Evolutionary conservation across 2,329 filamentous ascomycete genomes (phyloP), one percentile per base, ranked within the genome.

Genomic region (Verticillium zaregamsianum): DNA sequence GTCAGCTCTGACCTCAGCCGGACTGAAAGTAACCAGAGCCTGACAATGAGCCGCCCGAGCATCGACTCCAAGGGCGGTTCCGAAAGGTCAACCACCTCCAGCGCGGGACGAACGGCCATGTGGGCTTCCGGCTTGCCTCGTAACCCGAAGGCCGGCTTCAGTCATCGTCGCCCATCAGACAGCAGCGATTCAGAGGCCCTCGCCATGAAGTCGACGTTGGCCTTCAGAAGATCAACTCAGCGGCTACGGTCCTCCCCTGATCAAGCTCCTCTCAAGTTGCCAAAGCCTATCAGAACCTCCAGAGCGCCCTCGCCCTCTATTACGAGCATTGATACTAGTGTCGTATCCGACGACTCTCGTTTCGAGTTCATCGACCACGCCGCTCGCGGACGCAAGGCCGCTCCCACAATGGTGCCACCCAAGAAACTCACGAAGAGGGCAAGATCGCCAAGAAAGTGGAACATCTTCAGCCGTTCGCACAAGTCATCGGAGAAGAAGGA

Each of bases 381-480:
- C 1, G 71, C 72, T 7, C 72, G 69, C 9, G 74, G 74, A 4
- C 69, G 71, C 7, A 62, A 70, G 12, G 66, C 70, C 28, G 58
- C 71, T 64, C 69, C 65, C 25, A 66, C 69, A 23, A 70, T 68
- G 33, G 55, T 65, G 3, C 60, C 70, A 1, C 75, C 82, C 0
- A 87, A 82, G 71, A 88, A 87, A 70, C 71, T 86, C 25, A 77
- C 79, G 25, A 88, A 86, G 70, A 78, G 79, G 59, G 70, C 80
- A 1, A 81, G 78, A 54, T 85, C 83, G 31, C 85, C 85, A 28
- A 80, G 82, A 8, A 87, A 83, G 66, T 89, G 86, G 86, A 88
- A 87, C 65, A 70, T 88, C 14, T 89, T 89, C 66, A 80, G 85
- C 57, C 79, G 85, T 56, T 82, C 82, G 0, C 82, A 85, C 33